Evolutionary conservation across 169 alveolate species (phyloP).

Genomic region (Plasmodium gallinaceum): DNA sequence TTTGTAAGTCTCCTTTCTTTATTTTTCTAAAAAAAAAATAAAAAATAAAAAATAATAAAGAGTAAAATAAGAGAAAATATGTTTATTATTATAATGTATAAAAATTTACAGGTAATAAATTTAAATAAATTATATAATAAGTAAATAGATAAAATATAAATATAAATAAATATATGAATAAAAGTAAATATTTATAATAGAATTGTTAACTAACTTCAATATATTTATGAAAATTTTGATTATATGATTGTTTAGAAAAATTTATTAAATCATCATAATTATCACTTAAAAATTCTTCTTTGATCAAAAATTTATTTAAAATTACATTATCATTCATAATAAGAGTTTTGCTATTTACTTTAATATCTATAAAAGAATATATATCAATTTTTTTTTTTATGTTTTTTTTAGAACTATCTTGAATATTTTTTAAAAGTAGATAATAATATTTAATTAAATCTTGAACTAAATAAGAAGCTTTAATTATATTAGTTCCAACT

Average conservation of each 20-base stretch:
- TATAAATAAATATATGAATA: background rate
- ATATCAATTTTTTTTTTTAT: background rate
- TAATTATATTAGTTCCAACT: conserved; percentile 35
- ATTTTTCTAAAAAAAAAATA: conserved; percentile 20
- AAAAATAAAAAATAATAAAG: background rate
- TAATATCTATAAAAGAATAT: conserved; percentile 5
- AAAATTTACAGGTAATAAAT: no score
- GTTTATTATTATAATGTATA: no score
- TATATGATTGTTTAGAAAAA: conserved; percentile 24
- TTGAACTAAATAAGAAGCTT: conserved; percentile 43
- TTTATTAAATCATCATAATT: conserved; percentile 20
- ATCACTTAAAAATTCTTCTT: conserved; percentile 31
- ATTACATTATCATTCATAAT: conserved; percentile 34
- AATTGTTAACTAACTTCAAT: conserved; percentile 18
- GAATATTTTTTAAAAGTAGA: conserved; percentile 19
- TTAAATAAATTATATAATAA: no score
- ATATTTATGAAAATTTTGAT: conserved; percentile 7
- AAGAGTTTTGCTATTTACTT: conserved; percentile 17
- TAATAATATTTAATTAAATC: conserved; percentile 33
- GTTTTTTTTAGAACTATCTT: background rate
- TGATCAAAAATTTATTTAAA: conserved; percentile 9
- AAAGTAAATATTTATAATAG: no score
- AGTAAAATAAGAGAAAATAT: background rate
- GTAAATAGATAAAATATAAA: background rate
- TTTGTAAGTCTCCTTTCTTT: conserved; percentile 53